phyloP scores from a whole-genome alignment of 371 early-diverging fungal species.

The Mortierella sp. region DNA sequence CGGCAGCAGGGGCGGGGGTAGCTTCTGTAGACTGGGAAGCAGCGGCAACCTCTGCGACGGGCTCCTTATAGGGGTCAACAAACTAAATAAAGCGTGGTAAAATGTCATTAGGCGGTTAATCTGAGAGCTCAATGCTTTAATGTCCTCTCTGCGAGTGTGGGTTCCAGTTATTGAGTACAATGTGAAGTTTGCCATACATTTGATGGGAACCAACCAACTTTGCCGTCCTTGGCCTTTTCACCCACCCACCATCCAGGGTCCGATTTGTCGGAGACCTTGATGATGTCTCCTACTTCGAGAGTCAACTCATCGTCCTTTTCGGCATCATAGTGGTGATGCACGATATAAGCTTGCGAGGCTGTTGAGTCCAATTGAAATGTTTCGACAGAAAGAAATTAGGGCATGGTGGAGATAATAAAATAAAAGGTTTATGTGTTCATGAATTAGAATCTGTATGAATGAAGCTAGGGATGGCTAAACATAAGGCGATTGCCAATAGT shows the following conservation, averaged over 20 bases:
- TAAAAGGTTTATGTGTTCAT: too few species aligned
- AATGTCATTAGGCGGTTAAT: not conserved
- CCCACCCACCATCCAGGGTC: constrained; percentile 80
- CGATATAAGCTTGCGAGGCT: constrained; percentile 25
- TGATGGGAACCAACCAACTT: constrained; percentile 79
- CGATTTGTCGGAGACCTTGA: constrained; percentile 66
- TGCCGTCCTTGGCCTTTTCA: constrained; percentile 63
- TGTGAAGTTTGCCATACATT: constrained; percentile 62
- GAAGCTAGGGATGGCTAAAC: not conserved
- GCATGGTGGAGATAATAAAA: too few species aligned
- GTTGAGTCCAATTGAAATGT: not conserved
- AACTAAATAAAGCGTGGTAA: constrained; percentile 24
- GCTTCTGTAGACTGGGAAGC: not conserved
- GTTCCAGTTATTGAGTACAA: not conserved
- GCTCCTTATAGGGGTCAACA: constrained; percentile 42
- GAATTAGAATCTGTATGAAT: too few species aligned
- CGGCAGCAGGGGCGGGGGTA: constrained; percentile 12
- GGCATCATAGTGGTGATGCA: constrained; percentile 45
- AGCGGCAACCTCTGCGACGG: constrained; percentile 2
- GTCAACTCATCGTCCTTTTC: constrained; percentile 71
- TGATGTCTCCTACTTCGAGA: constrained; percentile 66
- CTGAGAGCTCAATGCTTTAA: not conserved
- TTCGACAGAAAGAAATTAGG: not conserved
- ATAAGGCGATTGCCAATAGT: not conserved
- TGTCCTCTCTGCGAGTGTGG: not conserved